A percentile compares a stretch with the other conserved stretches of the same genome.
Evolutionary conservation across 176 grass and related monocot genomes (phyloP).

Genomic region (Zoysia japonica): DNA sequence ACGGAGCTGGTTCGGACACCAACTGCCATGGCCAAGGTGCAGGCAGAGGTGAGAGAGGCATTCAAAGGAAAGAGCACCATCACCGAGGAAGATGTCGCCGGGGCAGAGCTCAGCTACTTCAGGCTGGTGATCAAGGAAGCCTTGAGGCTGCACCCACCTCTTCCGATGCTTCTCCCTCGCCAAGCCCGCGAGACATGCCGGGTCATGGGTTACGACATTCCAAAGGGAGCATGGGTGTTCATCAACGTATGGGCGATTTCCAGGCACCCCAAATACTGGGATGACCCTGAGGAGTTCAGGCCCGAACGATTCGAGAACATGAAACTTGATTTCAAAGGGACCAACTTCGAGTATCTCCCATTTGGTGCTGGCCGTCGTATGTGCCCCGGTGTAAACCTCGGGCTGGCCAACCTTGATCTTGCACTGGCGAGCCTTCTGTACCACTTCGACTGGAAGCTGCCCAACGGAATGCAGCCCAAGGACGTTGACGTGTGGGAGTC

Average conservation of each 20-base stretch:
- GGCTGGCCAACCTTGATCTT: not conserved
- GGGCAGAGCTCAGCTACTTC: not conserved
- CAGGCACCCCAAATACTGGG: not conserved
- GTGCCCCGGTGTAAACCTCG: constrained; percentile 1
- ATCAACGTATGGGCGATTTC: constrained; percentile 17
- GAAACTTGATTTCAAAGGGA: not conserved
- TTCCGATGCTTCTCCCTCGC: not conserved
- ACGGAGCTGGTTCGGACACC: no score
- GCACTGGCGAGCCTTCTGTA: constrained; percentile 16
- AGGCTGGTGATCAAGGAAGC: constrained; percentile 19
- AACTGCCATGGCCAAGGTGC: no score
- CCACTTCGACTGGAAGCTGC: no score
- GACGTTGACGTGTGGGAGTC: no score
- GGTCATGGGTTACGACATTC: not conserved
- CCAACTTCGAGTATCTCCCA: not conserved
- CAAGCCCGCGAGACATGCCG: not conserved
- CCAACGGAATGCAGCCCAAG: no score
- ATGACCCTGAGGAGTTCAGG: not conserved
- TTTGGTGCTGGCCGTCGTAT: constrained; percentile 28
- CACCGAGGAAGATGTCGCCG: not conserved
- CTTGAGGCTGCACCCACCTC: constrained; percentile 5
- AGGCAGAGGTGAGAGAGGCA: not conserved
- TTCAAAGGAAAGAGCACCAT: not conserved
- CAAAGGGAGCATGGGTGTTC: not conserved
- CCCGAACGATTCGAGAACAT: not conserved